Evolutionary conservation across 345 rosid genomes (phyloP).

Genomic region (Dimocarpus longan): DNA sequence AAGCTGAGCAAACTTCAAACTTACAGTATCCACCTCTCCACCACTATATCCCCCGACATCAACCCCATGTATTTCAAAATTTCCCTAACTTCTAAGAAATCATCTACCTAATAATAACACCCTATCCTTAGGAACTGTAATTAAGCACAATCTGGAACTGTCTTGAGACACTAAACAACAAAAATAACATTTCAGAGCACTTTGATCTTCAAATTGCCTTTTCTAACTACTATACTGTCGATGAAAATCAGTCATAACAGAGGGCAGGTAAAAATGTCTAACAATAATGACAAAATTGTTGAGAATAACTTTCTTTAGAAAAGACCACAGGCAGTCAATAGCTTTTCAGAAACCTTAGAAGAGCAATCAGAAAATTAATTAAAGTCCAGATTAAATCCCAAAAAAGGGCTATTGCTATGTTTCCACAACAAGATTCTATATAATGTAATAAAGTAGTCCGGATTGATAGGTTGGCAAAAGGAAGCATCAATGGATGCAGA

Average conservation of each 20-base stretch:
- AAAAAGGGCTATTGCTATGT: background rate
- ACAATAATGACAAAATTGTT: background rate
- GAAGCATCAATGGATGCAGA: slow-evolving; percentile 5
- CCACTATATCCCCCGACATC: background rate
- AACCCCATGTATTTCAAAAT: background rate
- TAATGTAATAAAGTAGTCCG: background rate
- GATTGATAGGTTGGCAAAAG: background rate
- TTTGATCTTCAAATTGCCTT: background rate
- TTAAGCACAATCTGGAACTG: background rate
- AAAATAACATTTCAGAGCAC: slow-evolving; percentile 1
- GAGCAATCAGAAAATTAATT: background rate
- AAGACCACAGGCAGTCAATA: background rate
- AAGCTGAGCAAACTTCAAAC: background rate
- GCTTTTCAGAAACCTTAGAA: background rate
- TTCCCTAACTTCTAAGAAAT: background rate
- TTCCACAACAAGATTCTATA: background rate
- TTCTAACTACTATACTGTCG: background rate
- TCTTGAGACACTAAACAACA: background rate
- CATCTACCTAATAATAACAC: background rate
- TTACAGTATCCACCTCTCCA: background rate
- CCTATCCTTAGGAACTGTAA: background rate
- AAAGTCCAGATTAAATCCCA: background rate
- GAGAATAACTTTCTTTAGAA: background rate
- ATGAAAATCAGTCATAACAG: background rate
- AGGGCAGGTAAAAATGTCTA: background rate